Conservation (phyloP, 192 early-diverging fungal genomes). For the Linderina pennispora region DNA sequence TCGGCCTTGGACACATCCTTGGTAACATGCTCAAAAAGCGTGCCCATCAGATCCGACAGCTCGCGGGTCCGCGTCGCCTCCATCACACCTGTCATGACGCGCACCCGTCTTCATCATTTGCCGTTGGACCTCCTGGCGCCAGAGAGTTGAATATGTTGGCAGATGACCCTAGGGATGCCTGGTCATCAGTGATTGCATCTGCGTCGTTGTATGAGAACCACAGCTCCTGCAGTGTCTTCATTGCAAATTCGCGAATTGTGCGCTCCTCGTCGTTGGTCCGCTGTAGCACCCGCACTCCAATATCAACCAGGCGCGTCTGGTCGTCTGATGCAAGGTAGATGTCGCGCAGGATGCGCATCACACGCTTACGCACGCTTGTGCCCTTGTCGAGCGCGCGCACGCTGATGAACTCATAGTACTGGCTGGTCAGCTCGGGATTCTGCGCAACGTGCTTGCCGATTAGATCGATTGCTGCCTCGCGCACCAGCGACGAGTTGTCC, state of each 20-base stretch:
- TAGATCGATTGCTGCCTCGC: slow-evolving; percentile 88
- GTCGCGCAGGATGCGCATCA: slow-evolving; percentile 72
- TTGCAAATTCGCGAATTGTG: slow-evolving; percentile 56
- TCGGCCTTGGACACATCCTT: slow-evolving; percentile 39
- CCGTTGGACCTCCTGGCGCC: slow-evolving; percentile 35
- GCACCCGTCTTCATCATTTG: slow-evolving; percentile 35
- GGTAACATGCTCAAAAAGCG: slow-evolving; percentile 27
- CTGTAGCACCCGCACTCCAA: slow-evolving; percentile 63
- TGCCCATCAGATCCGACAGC: slow-evolving; percentile 25
- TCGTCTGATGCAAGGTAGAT: slow-evolving; percentile 56
- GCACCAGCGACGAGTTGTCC: slow-evolving; percentile 77
- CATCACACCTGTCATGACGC: slow-evolving; percentile 43
- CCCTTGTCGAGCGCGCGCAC: slow-evolving; percentile 83
- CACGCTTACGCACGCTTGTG: slow-evolving; percentile 79
- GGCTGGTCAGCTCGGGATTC: slow-evolving; percentile 54
- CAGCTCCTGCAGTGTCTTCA: slow-evolving; percentile 65
- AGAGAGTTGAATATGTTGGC: slow-evolving; percentile 35
- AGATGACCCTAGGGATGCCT: slow-evolving; percentile 2
- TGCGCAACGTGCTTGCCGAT: slow-evolving; percentile 73
- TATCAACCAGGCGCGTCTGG: slow-evolving; percentile 51
- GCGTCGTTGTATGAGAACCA: slow-evolving; percentile 56
- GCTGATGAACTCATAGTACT: slow-evolving; percentile 78
- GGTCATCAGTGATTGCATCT: slow-evolving; percentile 16
- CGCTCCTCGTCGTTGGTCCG: slow-evolving; percentile 65
- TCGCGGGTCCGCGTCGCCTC: slow-evolving; percentile 16